Percentiles rank a stretch among this genome's conserved stretches.
Evolutionary conservation across 2,329 filamentous ascomycete genomes (phyloP).

Genomic region (Cytospora piceae): DNA sequence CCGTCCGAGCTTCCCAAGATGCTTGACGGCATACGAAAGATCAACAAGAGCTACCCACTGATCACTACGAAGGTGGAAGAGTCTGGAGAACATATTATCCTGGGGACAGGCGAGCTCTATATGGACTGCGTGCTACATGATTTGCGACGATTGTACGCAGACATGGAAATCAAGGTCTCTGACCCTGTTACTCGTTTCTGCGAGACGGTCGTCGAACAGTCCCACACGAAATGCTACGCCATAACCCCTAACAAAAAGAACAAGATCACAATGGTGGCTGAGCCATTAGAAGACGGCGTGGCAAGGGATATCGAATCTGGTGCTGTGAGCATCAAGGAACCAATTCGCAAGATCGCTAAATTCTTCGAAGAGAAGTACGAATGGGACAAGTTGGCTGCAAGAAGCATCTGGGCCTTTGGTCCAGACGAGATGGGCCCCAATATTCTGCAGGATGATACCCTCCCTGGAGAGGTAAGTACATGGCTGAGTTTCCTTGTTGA

Average conservation of each 20-base stretch:
- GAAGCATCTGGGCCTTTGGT: constrained; percentile 98
- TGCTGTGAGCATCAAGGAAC: constrained; percentile 88
- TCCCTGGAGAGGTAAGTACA: constrained; percentile 76
- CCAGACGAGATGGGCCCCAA: constrained; percentile 94
- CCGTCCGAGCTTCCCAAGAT: constrained; percentile 98
- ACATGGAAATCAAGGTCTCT: constrained; percentile 99
- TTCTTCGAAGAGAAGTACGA: constrained; percentile 98
- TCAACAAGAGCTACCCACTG: constrained; percentile 97
- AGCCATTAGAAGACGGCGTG: constrained; percentile 93
- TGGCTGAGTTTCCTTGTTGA: neutral
- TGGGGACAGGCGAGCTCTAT: constrained; percentile 97
- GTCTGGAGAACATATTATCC: constrained; percentile 91
- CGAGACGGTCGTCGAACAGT: constrained; percentile 96
- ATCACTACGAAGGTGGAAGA: constrained; percentile 98
- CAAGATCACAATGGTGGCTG: constrained; percentile 97
- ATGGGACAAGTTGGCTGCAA: constrained; percentile 91
- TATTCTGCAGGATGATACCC: constrained; percentile 93
- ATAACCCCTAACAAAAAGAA: constrained; percentile 99
- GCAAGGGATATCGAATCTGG: constrained; percentile 93
- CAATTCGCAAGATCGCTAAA: constrained; percentile 88
- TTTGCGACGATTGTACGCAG: constrained; percentile 87
- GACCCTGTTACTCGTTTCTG: constrained; percentile 97
- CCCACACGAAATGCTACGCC: constrained; percentile 96
- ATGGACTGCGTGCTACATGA: constrained; percentile 99
- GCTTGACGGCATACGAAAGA: constrained; percentile 92